Evolutionary conservation across 108 stramenopile genomes (phyloP).

Genomic region (Aurantiochytrium sp.): DNA sequence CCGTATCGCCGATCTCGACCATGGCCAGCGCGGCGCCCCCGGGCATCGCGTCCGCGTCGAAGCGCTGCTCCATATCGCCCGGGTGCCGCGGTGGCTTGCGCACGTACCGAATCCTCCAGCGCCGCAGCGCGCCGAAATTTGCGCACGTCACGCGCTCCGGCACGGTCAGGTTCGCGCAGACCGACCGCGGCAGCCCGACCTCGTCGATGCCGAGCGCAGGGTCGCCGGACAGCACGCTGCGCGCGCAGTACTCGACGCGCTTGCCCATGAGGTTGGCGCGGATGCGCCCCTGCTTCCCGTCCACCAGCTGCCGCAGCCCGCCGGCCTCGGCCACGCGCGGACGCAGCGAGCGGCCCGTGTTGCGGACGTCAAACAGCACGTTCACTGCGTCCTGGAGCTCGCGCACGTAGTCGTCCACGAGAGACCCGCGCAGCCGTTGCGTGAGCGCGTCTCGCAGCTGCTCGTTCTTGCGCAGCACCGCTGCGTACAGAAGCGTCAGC

Average conservation of each 20-base stretch:
- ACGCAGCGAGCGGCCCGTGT: background rate
- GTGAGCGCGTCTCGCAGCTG: background rate
- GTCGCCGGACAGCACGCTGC: background rate
- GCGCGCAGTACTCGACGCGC: background rate
- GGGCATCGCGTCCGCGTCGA: background rate
- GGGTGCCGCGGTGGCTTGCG: too few relatives aligned
- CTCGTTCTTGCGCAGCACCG: background rate
- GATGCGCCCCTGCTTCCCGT: background rate
- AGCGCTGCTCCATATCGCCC: background rate
- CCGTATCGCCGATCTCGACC: background rate
- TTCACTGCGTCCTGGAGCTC: background rate
- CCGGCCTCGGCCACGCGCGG: background rate
- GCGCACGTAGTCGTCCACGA: background rate
- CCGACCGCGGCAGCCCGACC: background rate
- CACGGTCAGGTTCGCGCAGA: background rate
- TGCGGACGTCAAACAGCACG: background rate
- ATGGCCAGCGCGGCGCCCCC: background rate
- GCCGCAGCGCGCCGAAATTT: background rate
- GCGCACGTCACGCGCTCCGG: background rate
- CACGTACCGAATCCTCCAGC: background rate
- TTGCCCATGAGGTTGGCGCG: slow-evolving; percentile 1
- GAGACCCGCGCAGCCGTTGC: background rate
- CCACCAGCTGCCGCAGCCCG: background rate
- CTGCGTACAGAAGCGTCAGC: background rate
- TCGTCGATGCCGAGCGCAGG: background rate